Evolutionary conservation across 2,329 filamentous ascomycete genomes (phyloP), one percentile per base, ranked within the genome.

Genomic region (Alternaria angustiovoidea): DNA sequence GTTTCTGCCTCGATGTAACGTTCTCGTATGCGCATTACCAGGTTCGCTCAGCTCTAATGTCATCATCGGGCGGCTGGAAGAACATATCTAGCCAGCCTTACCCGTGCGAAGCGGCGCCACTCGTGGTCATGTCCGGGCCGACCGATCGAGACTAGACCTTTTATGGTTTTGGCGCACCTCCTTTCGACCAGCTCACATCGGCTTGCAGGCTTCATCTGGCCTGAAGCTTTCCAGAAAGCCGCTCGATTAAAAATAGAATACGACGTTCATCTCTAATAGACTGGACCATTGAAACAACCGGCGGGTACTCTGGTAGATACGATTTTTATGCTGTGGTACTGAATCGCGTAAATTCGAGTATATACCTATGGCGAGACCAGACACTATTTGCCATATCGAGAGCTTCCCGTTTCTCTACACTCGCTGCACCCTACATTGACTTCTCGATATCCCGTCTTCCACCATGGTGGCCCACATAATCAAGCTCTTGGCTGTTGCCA

Each of bases 391-490:
- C 14, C 7, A 22, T 22, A 2, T 48, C 28, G 30, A 32, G 28
- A 47, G 44, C 44, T 14, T 32, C n/a, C 30, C 28, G 20, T 16
- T n/a, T 47, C 26, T 47, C 20, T 7, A 47, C 11, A 47, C 18
- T 32, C 28, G n/a, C 44, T 3, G 22, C 28, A 14, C 18, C 18
- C 7, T 20, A 18, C n/a, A 1, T 7, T 12, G 12, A 18, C 12
- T 34, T 2, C 28, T 8, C 43, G 0, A 0, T n/a, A 36, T 28
- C 18, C 46, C 8, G 38, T 5, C 20, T 4, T 24, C 18, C 20
- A 39, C 11, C 20, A 59, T 59, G 51, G 20, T 59, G 51, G 20
- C 16, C 24, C 46, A 24, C 28, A 30, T 49, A 5, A 59, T 38
- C 9, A 53, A 11, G 7, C 36, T 54, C 38, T 14, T 59, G 28